Conservation (phyloP, 73 alveolate species). For the Paramecium sonneborni region DNA sequence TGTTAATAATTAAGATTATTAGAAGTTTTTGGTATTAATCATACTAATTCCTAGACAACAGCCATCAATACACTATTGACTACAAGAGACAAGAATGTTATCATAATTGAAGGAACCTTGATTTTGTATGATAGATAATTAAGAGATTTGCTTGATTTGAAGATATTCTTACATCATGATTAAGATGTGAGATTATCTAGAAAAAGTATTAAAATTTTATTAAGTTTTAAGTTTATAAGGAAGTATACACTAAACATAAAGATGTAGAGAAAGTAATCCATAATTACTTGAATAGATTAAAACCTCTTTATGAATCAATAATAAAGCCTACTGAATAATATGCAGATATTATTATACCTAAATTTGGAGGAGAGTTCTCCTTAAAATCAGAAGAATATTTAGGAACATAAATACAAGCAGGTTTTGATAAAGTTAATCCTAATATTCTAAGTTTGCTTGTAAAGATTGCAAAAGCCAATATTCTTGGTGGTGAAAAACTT, state of each 20-base stretch:
- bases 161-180: slow-evolving; percentile 89
- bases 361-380: slow-evolving; percentile 43
- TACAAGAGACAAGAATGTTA: slow-evolving; percentile 44
- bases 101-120: slow-evolving; percentile 93
- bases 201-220: slow-evolving; percentile 61
- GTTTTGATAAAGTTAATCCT: background rate
- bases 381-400: background rate
- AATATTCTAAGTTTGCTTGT: background rate
- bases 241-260: background rate
- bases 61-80: background rate
- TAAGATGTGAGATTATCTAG: slow-evolving; percentile 94
- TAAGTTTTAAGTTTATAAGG: slow-evolving; percentile 2
- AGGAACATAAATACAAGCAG: background rate
- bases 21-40: background rate
- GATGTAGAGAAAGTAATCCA: slow-evolving; percentile 3
- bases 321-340: slow-evolving; percentile 90
- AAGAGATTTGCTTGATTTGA: slow-evolving; percentile 82
- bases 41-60: background rate
- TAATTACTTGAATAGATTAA: slow-evolving; percentile 70
- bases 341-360: slow-evolving; percentile 93
- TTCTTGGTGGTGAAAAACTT: background rate
- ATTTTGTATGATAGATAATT: slow-evolving; percentile 75
- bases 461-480: background rate
- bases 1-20: background rate
- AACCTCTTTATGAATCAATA: slow-evolving; percentile 90